A percentile compares a stretch with the other conserved stretches of the same genome.
These are phyloP conservation scores for Cymodocea nodosa DNA, from an alignment of 116 monocot genomes.

Conservation along the genomic window DNA sequence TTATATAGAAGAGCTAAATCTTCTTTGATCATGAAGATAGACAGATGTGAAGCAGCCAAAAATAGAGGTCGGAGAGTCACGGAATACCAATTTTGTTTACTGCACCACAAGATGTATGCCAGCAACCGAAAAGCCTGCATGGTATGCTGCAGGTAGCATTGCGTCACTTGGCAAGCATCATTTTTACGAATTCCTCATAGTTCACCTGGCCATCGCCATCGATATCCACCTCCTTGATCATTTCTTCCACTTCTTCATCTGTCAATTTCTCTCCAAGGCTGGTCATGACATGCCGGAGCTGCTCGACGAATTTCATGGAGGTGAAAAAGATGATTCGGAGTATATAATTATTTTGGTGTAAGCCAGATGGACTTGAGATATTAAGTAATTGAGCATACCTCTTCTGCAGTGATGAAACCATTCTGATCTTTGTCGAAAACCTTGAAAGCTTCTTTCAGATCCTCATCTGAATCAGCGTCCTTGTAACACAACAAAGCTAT, in stretches of 20 bases:
- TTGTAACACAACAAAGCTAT: constrained; percentile 2
- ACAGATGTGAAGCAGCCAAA: too few species aligned
- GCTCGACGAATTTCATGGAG: background rate
- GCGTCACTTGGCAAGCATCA: constrained; percentile 30
- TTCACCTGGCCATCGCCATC: constrained; percentile 37
- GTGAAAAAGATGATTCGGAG: background rate
- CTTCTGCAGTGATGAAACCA: constrained; percentile 34
- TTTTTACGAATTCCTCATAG: constrained; percentile 30
- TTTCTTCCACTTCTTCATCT: constrained; percentile 31
- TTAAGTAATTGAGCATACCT: constrained; percentile 7
- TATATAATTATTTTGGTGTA: background rate
- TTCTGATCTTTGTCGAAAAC: constrained; percentile 33
- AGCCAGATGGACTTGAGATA: background rate
- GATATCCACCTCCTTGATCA: constrained; percentile 28
- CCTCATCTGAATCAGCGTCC: constrained; percentile 32
- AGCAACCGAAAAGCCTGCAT: background rate
- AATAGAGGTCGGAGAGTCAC: background rate
- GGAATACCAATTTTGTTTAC: background rate
- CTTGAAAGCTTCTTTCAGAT: constrained; percentile 30
- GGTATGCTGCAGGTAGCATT: background rate
- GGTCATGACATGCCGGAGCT: constrained; percentile 37
- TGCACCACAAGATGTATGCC: background rate
- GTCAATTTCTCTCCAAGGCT: constrained; percentile 35
- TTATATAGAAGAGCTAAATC: too few species aligned
- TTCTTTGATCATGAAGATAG: too few species aligned